A percentile compares a stretch with the other conserved stretches of the same genome.
Evolutionary conservation across 208 protist genomes (phyloP).

Genomic region (Crithidia expoeki): DNA sequence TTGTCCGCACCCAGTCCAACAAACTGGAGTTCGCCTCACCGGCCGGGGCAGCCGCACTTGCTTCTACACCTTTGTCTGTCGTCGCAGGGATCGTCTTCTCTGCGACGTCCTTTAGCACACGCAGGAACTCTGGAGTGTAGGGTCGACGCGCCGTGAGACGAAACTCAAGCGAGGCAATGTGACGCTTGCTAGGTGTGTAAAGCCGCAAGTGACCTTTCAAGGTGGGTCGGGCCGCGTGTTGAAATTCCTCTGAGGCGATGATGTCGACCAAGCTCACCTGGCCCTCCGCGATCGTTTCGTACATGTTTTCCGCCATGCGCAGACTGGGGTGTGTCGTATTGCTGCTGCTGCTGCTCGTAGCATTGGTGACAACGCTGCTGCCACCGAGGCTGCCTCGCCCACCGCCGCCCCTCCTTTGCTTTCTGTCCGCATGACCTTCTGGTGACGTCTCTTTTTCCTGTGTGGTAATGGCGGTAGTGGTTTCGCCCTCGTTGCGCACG

Average conservation of each 20-base stretch:
- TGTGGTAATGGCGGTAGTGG: slow-evolving; percentile 30
- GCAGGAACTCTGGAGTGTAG: slow-evolving; percentile 69
- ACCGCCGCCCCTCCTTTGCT: not conserved
- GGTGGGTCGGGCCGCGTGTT: slow-evolving; percentile 53
- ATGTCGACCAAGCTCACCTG: slow-evolving; percentile 65
- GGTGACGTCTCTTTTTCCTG: not conserved
- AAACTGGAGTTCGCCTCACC: slow-evolving; percentile 7
- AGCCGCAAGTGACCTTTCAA: slow-evolving; percentile 79
- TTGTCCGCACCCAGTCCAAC: slow-evolving; percentile 28
- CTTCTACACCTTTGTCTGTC: not conserved
- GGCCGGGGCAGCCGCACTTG: not conserved
- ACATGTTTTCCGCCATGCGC: slow-evolving; percentile 65
- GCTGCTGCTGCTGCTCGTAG: slow-evolving; percentile 11
- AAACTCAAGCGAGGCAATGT: slow-evolving; percentile 89
- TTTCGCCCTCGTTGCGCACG: slow-evolving; percentile 72
- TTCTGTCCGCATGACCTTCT: not conserved
- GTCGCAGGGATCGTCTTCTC: not conserved
- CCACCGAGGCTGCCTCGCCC: not conserved
- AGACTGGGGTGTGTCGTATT: slow-evolving; percentile 29
- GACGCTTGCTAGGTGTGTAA: slow-evolving; percentile 40
- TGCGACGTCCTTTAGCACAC: slow-evolving; percentile 42
- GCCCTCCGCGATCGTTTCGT: slow-evolving; percentile 84
- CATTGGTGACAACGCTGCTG: slow-evolving; percentile 3
- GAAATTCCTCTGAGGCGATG: slow-evolving; percentile 47
- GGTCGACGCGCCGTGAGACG: slow-evolving; percentile 72